Base-by-base conservation (phyloP, 192 early-diverging fungal genomes). In the Geranomyces michiganensis region DNA sequence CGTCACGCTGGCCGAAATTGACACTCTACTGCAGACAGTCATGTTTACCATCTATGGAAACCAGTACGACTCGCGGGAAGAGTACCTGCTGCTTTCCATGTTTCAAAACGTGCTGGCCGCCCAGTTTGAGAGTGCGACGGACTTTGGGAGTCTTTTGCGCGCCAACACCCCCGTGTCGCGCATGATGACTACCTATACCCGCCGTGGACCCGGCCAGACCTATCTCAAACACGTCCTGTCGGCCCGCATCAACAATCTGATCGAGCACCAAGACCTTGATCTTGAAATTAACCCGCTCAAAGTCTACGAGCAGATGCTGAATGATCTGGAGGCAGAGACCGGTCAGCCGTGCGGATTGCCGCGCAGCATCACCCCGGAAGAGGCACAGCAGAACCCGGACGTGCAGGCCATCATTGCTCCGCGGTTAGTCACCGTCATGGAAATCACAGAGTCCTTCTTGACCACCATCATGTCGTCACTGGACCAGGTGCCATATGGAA, bases 31-130 rank as follows among this genome's bases (percentile, higher is more conserved):
- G 48, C 94, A 97, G 71, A 95, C 92, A 0, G 93, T 97, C 67
- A 97, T 98, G 94, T 96, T 96, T 69, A 95, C 95, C 1, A 73
- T 98, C 47, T 98, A 93, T 67, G 94, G 94, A 44, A 96, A 97
- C 80, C 95, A 97, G 79, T 97, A 95, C 79, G 95, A 98, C 76
- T 90, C 90, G 41, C 89, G 94, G 58, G 95, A 98, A 84, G 96
- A 98, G 82, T 92, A 95, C 78, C 81, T 98, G 55, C 73, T 98
- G 32, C 79, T 98, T 67, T 94, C 93, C 22, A 95, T 98, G 93
- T 95, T 98, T 73, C 95, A 97, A 86, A 87, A 91, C 33, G 94
- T 95, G 19, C 78, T 98, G 29, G 89, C 94, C 5, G 89, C 90
- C n/a, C 92, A 98, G 76, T 96, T 98, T 74, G 94, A 94, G 68